Base-by-base conservation (phyloP, 192 early-diverging fungal species). In the Backusella psychrophila region DNA sequence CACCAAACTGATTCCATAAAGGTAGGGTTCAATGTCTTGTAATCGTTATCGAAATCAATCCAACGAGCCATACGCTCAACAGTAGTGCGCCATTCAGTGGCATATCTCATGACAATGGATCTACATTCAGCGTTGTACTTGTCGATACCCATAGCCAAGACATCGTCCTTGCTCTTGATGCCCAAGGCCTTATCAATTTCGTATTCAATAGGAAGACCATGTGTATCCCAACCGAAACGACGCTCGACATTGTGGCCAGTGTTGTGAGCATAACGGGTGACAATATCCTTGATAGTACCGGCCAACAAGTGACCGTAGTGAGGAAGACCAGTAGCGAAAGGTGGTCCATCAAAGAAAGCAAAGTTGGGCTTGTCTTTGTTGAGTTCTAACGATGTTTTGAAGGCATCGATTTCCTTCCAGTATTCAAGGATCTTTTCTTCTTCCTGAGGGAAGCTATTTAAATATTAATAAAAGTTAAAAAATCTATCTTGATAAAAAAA, bases 1-100 rank as follows among this genome's bases (percentile, higher is more conserved):
- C 98, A 99, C 98, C 98, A 99, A 36, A 96, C 96, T 34, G 94
- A 93, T 84, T 99, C 98, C 98, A 99, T 99, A 81, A 98, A 99
- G 67, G 92, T 83, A 67, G 92, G 88, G 84, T 99, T 93, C 70
- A 99, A 84, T 12, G 98, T 98, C 87, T 99, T 99, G 90, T 99
- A 99, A 86, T 97, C 98, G 84, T 99, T 98, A 86, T 97, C 93
- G 80, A 99, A 99, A 83, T 99, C 98, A 79, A 99, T 99, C 98
- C 98, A 99, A 65, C 98, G 95, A 59, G 96, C 98, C 79, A 98
- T 93, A 69, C 98, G 93, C 75, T 95, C 95, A 75, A 99, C 93
- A 9, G 98, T 98, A 66, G 78, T 75, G 80, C 94, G 93, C 98
- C 98, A 99, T 78, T 98, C 98, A 17, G 75, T 79, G 23, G 95